Conservation (phyloP, 2,329 filamentous ascomycete genomes). For the Stachybotrys chartarum region DNA sequence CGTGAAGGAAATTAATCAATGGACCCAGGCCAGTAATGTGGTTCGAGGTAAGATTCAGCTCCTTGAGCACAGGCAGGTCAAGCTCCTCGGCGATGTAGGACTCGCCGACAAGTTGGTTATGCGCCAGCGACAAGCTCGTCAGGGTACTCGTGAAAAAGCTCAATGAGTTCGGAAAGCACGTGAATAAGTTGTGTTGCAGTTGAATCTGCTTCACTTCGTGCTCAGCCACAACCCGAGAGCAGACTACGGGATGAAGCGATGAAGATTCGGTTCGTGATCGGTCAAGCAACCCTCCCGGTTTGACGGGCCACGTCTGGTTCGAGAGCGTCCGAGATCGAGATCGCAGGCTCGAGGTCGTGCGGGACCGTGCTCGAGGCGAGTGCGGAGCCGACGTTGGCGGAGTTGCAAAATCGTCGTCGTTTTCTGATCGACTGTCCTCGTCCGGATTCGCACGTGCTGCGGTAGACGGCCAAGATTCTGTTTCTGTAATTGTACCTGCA, state of each 20-base stretch:
- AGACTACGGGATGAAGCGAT: slow-evolving; percentile 35
- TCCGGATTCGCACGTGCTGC: slow-evolving; percentile 11
- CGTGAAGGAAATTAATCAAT: slow-evolving; percentile 59
- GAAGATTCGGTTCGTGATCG: slow-evolving; percentile 59
- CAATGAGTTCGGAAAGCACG: slow-evolving; percentile 61
- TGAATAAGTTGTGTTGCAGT: slow-evolving; percentile 72
- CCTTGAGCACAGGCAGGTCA: slow-evolving; percentile 65
- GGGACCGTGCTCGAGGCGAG: slow-evolving; percentile 40
- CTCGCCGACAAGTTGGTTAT: slow-evolving; percentile 63
- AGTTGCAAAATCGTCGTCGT: slow-evolving; percentile 47
- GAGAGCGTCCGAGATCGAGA: slow-evolving; percentile 37
- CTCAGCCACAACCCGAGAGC: background rate
- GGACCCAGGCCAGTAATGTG: slow-evolving; percentile 64
- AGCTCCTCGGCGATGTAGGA: slow-evolving; percentile 60
- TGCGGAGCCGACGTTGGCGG: slow-evolving; percentile 47
- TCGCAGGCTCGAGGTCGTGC: slow-evolving; percentile 36
- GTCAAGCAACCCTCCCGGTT: slow-evolving; percentile 59
- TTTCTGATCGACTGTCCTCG: slow-evolving; percentile 41
- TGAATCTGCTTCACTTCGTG: slow-evolving; percentile 50
- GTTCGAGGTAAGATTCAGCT: slow-evolving; percentile 70
- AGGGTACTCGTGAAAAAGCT: slow-evolving; percentile 65
- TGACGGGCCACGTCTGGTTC: slow-evolving; percentile 47
- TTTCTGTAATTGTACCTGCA: slow-evolving; percentile 20
- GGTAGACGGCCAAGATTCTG: slow-evolving; percentile 5
- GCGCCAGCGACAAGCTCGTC: slow-evolving; percentile 63